Base-by-base conservation (phyloP, 2,329 filamentous ascomycete species). In the Pseudocercospora fuligena region DNA sequence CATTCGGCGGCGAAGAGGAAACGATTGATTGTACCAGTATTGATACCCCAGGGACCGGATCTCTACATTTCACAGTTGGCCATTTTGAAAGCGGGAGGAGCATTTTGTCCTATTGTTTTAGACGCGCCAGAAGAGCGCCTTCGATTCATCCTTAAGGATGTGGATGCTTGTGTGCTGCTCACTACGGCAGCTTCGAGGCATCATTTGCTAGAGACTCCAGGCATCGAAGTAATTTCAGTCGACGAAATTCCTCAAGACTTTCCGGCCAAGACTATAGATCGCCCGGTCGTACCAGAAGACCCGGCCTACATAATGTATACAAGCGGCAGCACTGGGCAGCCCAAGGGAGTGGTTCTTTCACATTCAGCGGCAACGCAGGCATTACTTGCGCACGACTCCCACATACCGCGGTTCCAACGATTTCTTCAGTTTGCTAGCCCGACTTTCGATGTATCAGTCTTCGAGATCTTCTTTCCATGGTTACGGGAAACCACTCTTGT, bases 281-380 rank as follows among this genome's bases (percentile, higher is more conserved):
- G 21, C 16, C 40, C n/a, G 49, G 63, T 71, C 27, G 51, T 54
- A 1, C 54, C 72, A 3, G 62, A 69, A n/a, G 61, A 74, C 43
- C 77, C 94, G 25, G 93, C 94, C 25, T 97, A 97, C 81, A 87
- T 97, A 66, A 93, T 97, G 88, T 97, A 97, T 77, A 97, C 94
- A 0, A 96, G 92, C 54, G 93, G 93, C 2, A 96, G 92, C 5
- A 97, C 93, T 0, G 94, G 94, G 12, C 88, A 89, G 4, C 94
- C 94, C 0, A 97, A 97, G 81, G 94, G 93, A 0, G 94, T 97
- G 25, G 86, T 87, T 1, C 84, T 97, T 31, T 93, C 92, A 31
- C 94, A 97, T 79, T 81, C 84, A 29, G 92, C 94, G 16, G 93
- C 86, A 7, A 91, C 92, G 0, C 94, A 97, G 77, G 92, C 91